These are phyloP conservation scores for Acrocalymma vagum DNA, from an alignment of 2,329 filamentous ascomycete genomes.

Conservation along the genomic window DNA sequence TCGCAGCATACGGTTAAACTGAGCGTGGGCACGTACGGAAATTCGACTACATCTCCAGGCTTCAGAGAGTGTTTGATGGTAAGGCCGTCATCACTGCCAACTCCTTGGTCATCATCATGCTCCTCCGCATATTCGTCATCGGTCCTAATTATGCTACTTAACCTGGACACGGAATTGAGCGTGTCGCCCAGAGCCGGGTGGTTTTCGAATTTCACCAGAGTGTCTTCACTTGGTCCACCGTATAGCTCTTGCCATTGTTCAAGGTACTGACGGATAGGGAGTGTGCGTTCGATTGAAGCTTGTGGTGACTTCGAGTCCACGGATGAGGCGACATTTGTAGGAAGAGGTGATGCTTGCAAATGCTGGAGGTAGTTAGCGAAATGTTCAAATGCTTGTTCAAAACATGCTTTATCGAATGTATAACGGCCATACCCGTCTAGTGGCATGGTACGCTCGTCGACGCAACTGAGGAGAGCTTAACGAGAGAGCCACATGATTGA, in stretches of 20 bases:
- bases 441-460: conserved; percentile 31
- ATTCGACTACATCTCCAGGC: conserved; percentile 60
- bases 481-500: too few relatives aligned
- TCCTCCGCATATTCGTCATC: conserved; percentile 33
- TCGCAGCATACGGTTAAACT: too few relatives aligned
- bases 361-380: conserved; percentile 24
- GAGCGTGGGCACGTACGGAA: conserved; percentile 35
- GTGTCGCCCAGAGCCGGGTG: conserved; percentile 32
- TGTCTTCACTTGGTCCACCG: conserved; percentile 39
- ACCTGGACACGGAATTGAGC: conserved; percentile 33
- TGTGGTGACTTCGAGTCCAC: too few relatives aligned
- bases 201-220: conserved; percentile 39
- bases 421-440: conserved; percentile 23
- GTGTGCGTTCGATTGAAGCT: conserved; percentile 21
- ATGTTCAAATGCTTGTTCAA: too few relatives aligned
- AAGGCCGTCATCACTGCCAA: conserved; percentile 40
- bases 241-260: conserved; percentile 55
- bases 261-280: conserved; percentile 38
- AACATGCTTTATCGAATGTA: neutral
- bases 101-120: conserved; percentile 25
- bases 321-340: conserved; percentile 12
- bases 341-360: conserved; percentile 12
- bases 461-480: conserved; percentile 15
- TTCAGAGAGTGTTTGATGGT: conserved; percentile 48
- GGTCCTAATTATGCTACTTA: conserved; percentile 28